phyloP scores from a whole-genome alignment of 2,329 filamentous ascomycete species.

The Aspergillus uvarum region DNA sequence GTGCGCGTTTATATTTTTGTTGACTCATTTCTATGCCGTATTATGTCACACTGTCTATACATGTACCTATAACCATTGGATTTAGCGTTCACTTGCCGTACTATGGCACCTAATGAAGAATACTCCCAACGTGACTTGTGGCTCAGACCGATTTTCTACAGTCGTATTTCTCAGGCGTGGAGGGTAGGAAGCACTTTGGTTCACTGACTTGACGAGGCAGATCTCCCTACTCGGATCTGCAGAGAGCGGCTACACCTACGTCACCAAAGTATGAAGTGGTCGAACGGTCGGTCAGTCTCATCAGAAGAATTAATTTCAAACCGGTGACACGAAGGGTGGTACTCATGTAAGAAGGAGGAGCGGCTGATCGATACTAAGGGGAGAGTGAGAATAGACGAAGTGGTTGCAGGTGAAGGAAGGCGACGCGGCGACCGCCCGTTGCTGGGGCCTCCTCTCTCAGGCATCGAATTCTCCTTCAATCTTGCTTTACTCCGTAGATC shows the following conservation, averaged over 20 bases:
- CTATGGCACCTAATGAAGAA: slow-evolving; percentile 15
- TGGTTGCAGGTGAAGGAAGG: background rate
- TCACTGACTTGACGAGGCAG: background rate
- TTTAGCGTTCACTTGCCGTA: slow-evolving; percentile 14
- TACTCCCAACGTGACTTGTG: background rate
- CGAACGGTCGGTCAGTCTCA: too few species aligned
- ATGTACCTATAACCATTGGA: slow-evolving; percentile 15
- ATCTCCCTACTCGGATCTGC: background rate
- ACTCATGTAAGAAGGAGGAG: background rate
- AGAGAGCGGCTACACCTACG: background rate
- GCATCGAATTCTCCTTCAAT: background rate
- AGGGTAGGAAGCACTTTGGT: too few species aligned
- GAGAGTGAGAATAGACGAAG: background rate
- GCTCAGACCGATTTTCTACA: too few species aligned
- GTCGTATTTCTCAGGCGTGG: too few species aligned
- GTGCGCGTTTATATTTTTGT: slow-evolving; percentile 1
- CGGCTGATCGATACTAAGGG: background rate
- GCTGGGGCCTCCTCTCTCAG: background rate
- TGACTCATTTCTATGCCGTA: slow-evolving; percentile 3
- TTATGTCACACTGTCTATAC: slow-evolving; percentile 10
- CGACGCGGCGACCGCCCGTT: background rate
- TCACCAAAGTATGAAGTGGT: background rate
- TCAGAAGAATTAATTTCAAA: too few species aligned
- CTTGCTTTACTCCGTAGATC: too few species aligned
- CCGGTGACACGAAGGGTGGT: too few species aligned